A percentile compares a stretch with the other conserved stretches of the same genome.
Conservation (phyloP, 305 asterid genomes). For the Solanum hybrid region DNA sequence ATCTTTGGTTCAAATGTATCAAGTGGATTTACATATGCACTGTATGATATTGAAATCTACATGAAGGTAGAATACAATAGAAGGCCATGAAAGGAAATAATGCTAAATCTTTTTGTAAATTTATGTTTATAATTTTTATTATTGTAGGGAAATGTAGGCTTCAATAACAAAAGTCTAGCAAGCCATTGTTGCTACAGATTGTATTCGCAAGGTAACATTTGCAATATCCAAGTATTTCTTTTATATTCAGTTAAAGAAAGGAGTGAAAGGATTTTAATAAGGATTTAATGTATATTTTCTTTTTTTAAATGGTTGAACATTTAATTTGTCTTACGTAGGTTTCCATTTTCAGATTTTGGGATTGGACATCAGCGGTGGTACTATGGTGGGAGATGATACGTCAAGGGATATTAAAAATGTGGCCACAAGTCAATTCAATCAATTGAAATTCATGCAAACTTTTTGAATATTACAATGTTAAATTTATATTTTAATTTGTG, state of each 20-base stretch:
- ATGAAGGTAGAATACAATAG: too few relatives aligned
- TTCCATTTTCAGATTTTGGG: background rate
- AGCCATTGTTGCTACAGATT: background rate
- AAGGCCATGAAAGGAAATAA: too few relatives aligned
- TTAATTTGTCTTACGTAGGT: background rate
- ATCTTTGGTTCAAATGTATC: too few relatives aligned
- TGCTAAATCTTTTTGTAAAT: background rate
- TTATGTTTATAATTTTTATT: background rate
- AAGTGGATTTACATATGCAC: too few relatives aligned
- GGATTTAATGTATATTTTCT: background rate
- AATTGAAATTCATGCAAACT: background rate
- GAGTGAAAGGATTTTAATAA: background rate
- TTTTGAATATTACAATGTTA: background rate
- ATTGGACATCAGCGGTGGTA: background rate
- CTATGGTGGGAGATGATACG: background rate
- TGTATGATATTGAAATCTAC: too few relatives aligned
- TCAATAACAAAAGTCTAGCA: background rate
- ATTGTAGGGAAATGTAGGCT: background rate
- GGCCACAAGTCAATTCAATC: background rate
- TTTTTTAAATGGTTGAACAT: background rate
- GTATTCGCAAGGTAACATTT: background rate
- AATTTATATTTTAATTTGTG: background rate
- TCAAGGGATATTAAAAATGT: background rate
- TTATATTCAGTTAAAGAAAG: background rate
- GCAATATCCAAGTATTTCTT: background rate